Conservation (phyloP, 2,329 filamentous ascomycete species). For the Colletotrichum falcatum region DNA sequence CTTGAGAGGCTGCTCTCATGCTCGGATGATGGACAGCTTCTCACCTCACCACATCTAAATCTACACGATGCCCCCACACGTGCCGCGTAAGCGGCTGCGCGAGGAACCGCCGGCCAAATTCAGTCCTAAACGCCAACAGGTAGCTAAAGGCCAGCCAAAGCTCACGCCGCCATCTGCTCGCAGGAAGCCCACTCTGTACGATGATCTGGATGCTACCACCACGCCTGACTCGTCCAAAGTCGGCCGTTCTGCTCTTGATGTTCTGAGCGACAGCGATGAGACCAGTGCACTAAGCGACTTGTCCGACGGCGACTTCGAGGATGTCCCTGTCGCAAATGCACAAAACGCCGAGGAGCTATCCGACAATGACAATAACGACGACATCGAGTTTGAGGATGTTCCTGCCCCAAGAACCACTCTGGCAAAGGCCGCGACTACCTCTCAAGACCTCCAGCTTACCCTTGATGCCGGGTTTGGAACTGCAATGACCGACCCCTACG, state of each 20-base stretch:
- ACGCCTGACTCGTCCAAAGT: conserved; percentile 58
- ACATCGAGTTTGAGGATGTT: conserved; percentile 73
- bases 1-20: conserved; percentile 14
- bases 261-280: conserved; percentile 59
- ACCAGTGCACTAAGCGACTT: conserved; percentile 65
- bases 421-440: conserved; percentile 60
- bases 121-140: conserved; percentile 42
- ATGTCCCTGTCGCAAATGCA: conserved; percentile 56
- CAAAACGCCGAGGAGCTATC: conserved; percentile 51
- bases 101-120: conserved; percentile 46
- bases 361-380: conserved; percentile 69
- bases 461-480: conserved; percentile 70
- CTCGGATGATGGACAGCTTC: conserved; percentile 7
- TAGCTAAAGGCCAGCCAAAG: conserved; percentile 27
- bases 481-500: conserved; percentile 70
- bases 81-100: conserved; percentile 74
- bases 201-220: conserved; percentile 67
- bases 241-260: conserved; percentile 56
- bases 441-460: conserved; percentile 80
- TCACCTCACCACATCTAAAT: conserved; percentile 4
- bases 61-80: conserved; percentile 72
- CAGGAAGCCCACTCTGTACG: conserved; percentile 70
- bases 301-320: conserved; percentile 68
- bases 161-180: conserved; percentile 42
- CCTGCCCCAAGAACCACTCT: conserved; percentile 52